These are phyloP conservation scores for Colletotrichum plurivorum DNA, from an alignment of 2,329 filamentous ascomycete genomes.

Conservation along the genomic window DNA sequence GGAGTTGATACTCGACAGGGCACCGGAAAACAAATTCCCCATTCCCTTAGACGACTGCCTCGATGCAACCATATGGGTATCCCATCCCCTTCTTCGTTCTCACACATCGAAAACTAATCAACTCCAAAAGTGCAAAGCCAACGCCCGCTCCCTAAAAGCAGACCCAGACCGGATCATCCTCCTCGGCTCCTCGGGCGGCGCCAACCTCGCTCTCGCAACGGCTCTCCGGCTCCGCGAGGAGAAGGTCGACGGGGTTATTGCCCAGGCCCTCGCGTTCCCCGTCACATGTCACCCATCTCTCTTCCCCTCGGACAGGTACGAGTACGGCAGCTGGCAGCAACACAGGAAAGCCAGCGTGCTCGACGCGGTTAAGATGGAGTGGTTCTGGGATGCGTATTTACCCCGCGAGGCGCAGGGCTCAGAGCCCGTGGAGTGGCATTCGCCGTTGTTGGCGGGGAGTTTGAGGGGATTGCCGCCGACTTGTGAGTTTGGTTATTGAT, in stretches of 20 bases:
- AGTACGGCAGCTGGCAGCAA: slow-evolving; percentile 52
- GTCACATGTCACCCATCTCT: slow-evolving; percentile 54
- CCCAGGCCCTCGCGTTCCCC: slow-evolving; percentile 53
- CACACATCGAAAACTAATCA: too few relatives aligned
- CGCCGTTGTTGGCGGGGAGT: slow-evolving; percentile 50
- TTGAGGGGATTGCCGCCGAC: slow-evolving; percentile 50
- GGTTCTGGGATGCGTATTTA: slow-evolving; percentile 52
- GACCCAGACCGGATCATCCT: slow-evolving; percentile 53
- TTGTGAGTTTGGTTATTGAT: slow-evolving; percentile 44
- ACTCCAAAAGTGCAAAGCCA: slow-evolving; percentile 44
- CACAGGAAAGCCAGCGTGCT: slow-evolving; percentile 50
- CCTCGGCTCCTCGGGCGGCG: slow-evolving; percentile 53
- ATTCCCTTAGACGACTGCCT: slow-evolving; percentile 52
- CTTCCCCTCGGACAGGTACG: slow-evolving; percentile 50
- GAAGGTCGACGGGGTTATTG: slow-evolving; percentile 50
- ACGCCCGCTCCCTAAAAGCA: slow-evolving; percentile 48
- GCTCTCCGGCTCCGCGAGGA: slow-evolving; percentile 50
- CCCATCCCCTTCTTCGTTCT: neutral
- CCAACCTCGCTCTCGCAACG: slow-evolving; percentile 49
- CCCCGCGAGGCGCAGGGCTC: slow-evolving; percentile 46
- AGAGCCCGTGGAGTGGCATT: slow-evolving; percentile 44
- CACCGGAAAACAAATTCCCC: slow-evolving; percentile 55
- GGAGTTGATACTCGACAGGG: slow-evolving; percentile 45
- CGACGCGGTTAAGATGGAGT: slow-evolving; percentile 48
- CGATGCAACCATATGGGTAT: slow-evolving; percentile 55